Conservation (phyloP, 2,329 filamentous ascomycete species). For the Pyrenophora graminea region DNA sequence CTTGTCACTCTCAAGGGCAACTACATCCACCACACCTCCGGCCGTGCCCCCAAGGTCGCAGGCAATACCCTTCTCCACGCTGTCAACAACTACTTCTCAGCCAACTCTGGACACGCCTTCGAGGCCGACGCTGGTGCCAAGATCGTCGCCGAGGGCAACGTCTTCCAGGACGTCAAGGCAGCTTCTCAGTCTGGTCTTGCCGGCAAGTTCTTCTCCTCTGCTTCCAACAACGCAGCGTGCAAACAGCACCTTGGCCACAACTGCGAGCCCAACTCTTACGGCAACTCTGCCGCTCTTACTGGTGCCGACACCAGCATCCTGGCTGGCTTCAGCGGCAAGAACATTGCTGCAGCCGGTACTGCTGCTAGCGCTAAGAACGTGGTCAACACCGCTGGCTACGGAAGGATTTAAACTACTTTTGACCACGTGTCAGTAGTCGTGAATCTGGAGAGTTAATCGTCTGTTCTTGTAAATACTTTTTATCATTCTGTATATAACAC, state of each 20-base stretch:
- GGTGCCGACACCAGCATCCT: constrained; percentile 55
- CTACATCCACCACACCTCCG: constrained; percentile 63
- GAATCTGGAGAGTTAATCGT: too few relatives aligned
- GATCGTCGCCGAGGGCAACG: constrained; percentile 62
- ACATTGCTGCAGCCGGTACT: constrained; percentile 52
- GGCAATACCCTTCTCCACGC: constrained; percentile 63
- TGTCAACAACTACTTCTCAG: constrained; percentile 66
- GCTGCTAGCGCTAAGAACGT: constrained; percentile 24
- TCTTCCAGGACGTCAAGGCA: constrained; percentile 59
- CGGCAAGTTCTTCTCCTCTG: constrained; percentile 49
- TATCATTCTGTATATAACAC: not conserved
- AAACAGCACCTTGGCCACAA: constrained; percentile 52
- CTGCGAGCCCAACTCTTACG: constrained; percentile 56
- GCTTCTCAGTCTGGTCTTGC: constrained; percentile 48
- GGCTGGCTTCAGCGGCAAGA: constrained; percentile 58
- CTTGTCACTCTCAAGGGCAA: constrained; percentile 63
- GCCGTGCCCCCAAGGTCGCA: constrained; percentile 61
- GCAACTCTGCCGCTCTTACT: constrained; percentile 30
- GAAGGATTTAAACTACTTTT: constrained; percentile 22
- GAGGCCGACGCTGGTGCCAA: constrained; percentile 49
- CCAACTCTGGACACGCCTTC: constrained; percentile 62
- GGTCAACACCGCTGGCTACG: constrained; percentile 29
- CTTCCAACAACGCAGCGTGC: constrained; percentile 50
- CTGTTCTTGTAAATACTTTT: not conserved
- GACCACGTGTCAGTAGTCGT: too few relatives aligned